Percentiles rank a stretch among this genome's conserved stretches.
These are phyloP conservation scores for Nicotiana undulata DNA, from an alignment of 257 asterid species.

Conservation along the genomic window DNA sequence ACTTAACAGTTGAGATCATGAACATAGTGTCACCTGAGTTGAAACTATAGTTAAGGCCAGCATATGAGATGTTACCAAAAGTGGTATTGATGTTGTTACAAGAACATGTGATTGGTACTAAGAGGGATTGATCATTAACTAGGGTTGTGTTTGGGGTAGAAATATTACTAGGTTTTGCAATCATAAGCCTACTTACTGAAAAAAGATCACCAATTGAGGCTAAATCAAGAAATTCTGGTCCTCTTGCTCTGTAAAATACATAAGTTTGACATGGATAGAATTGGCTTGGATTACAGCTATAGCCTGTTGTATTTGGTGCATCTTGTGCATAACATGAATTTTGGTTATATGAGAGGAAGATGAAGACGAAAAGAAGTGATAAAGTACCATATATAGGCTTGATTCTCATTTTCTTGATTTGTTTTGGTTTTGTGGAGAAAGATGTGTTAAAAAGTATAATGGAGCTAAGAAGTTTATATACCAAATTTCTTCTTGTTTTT, in stretches of 20 bases:
- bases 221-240: conserved; percentile 56
- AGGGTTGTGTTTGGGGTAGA: conserved; percentile 41
- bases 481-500: background rate
- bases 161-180: conserved; percentile 62
- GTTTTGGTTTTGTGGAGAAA: background rate
- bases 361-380: conserved; percentile 9
- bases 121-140: conserved; percentile 40
- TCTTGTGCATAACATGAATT: conserved; percentile 18
- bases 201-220: conserved; percentile 81
- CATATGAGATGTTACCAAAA: conserved; percentile 48
- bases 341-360: conserved; percentile 14
- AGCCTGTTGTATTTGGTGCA: conserved; percentile 55
- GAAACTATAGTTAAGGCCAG: conserved; percentile 43
- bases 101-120: conserved; percentile 66
- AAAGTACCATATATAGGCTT: conserved; percentile 4
- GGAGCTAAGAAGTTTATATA: background rate
- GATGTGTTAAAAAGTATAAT: background rate
- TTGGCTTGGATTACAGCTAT: conserved; percentile 44
- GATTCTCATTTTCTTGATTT: conserved; percentile 8
- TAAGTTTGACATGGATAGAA: conserved; percentile 61
- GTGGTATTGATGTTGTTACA: conserved; percentile 51
- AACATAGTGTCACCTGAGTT: conserved; percentile 41
- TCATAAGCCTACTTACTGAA: conserved; percentile 64
- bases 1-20: conserved; percentile 23
- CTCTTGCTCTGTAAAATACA: conserved; percentile 50